These are phyloP conservation scores for Malus asiatica DNA, from an alignment of 306 rosid genomes.

Conservation along the genomic window DNA sequence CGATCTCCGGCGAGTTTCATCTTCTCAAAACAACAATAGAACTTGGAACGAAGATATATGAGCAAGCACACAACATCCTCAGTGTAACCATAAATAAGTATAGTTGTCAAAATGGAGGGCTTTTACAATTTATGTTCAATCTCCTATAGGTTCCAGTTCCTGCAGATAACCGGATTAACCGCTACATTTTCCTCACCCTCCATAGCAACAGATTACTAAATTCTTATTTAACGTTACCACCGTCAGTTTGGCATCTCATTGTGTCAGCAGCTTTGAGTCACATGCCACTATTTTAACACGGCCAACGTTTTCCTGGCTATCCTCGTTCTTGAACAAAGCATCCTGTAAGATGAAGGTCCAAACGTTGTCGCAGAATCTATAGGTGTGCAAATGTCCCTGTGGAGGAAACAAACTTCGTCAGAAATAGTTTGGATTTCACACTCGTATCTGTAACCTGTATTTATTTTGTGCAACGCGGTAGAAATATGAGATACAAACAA, in stretches of 20 bases:
- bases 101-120: slow-evolving; percentile 26
- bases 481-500: not conserved
- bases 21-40: slow-evolving; percentile 4
- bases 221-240: slow-evolving; percentile 11
- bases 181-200: slow-evolving; percentile 21
- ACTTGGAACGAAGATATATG: slow-evolving; percentile 16
- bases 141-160: slow-evolving; percentile 25
- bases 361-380: slow-evolving; percentile 91
- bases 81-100: slow-evolving; percentile 24
- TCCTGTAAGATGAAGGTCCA: slow-evolving; percentile 92
- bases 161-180: slow-evolving; percentile 22
- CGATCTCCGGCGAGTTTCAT: not conserved
- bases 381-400: slow-evolving; percentile 98
- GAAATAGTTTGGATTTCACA: not conserved
- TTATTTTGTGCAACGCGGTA: not conserved
- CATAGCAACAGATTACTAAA: slow-evolving; percentile 1
- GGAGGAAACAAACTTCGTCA: not conserved
- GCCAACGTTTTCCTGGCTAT: slow-evolving; percentile 49
- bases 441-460: too few species aligned
- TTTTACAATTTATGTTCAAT: slow-evolving; percentile 24
- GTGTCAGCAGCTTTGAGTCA: slow-evolving; percentile 83
- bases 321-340: slow-evolving; percentile 64
- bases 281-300: slow-evolving; percentile 93
- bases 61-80: slow-evolving; percentile 21
- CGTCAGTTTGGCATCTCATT: slow-evolving; percentile 31